Evolutionary conservation across 768 basidiomycete species (phyloP).

Genomic region (Lentinula aciculospora): DNA sequence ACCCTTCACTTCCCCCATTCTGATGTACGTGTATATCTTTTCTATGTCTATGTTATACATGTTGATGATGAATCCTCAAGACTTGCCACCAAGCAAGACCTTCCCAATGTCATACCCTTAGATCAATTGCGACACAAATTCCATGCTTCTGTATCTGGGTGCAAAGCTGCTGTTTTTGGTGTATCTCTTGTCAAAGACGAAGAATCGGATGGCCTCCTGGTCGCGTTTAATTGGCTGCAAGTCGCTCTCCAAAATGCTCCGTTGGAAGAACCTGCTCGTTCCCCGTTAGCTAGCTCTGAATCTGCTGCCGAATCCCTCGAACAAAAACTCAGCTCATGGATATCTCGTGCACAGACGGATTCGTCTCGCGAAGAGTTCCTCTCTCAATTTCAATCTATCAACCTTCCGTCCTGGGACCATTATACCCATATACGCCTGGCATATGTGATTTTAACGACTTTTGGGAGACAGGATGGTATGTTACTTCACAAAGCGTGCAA

Average conservation of each 20-base stretch:
- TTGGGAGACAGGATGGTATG: constrained; percentile 37
- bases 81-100: constrained; percentile 61
- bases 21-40: not conserved
- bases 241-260: not conserved
- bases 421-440: constrained; percentile 41
- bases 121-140: constrained; percentile 37
- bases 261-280: not conserved
- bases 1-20: not conserved
- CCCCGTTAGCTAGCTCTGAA: constrained; percentile 7
- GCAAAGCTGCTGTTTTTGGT: constrained; percentile 6
- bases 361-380: constrained; percentile 26
- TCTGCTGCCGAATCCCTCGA: constrained; percentile 23
- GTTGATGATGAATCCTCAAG: constrained; percentile 18
- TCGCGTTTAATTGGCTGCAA: not conserved
- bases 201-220: not conserved
- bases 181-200: not conserved
- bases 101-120: constrained; percentile 42
- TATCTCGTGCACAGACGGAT: constrained; percentile 24
- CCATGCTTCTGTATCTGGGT: constrained; percentile 22
- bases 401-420: constrained; percentile 40
- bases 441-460: constrained; percentile 31
- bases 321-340: constrained; percentile 31
- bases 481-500: not conserved
- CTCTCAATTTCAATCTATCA: constrained; percentile 24
- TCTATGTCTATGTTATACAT: not conserved